These are phyloP conservation scores for Trichoderma orchidacearum DNA, from an alignment of 495 filamentous ascomycete species.

Conservation along the genomic window DNA sequence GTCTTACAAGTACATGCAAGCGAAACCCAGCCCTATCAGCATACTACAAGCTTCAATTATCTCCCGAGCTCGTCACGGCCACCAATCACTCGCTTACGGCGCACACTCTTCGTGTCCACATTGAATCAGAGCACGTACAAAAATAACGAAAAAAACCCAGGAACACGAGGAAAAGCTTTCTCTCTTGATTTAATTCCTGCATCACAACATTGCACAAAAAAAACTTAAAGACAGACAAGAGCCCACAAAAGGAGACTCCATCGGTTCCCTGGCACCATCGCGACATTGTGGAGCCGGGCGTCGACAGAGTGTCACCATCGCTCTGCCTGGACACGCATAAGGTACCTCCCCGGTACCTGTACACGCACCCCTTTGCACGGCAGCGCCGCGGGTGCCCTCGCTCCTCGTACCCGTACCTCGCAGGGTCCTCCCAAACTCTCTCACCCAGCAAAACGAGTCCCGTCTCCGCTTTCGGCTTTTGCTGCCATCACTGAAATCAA, in stretches of 20 bases:
- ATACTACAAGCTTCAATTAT: neutral
- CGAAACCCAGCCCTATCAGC: neutral
- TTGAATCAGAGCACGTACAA: neutral
- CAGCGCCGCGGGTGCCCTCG: neutral
- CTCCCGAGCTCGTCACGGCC: neutral
- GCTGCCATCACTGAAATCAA: neutral
- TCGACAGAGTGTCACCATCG: neutral
- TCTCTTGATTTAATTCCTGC: no score
- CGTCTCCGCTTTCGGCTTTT: neutral
- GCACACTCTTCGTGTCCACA: neutral
- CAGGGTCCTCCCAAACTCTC: no score
- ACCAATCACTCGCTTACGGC: neutral
- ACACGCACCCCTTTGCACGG: no score
- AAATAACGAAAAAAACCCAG: neutral
- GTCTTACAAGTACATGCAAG: neutral
- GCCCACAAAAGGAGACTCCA: neutral
- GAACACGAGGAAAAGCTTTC: no score
- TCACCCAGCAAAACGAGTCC: no score
- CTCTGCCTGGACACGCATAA: no score
- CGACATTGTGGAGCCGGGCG: slow-evolving; percentile 1
- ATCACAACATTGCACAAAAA: neutral
- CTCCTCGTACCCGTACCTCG: neutral
- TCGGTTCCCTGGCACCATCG: neutral
- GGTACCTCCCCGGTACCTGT: neutral
- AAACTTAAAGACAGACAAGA: neutral